Evolutionary conservation across 2,329 filamentous ascomycete genomes (phyloP).

Genomic region (Mycogone perniciosa): DNA sequence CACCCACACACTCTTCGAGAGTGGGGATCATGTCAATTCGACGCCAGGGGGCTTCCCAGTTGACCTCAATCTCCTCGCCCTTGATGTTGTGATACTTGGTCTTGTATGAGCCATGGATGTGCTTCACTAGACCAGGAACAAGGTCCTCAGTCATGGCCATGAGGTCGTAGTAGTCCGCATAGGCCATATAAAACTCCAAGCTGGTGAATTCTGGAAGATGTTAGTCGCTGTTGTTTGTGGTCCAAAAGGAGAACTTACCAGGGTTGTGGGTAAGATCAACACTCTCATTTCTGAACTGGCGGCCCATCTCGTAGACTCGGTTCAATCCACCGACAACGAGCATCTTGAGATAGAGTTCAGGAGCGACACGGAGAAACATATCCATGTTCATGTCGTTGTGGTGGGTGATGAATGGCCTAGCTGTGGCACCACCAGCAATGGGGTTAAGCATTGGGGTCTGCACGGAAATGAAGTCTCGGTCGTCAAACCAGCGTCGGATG

Average conservation of each 20-base stretch:
- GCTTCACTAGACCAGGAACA: conserved; percentile 81
- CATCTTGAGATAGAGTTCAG: conserved; percentile 96
- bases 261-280: conserved; percentile 74
- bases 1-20: conserved; percentile 80
- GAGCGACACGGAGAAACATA: conserved; percentile 90
- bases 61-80: conserved; percentile 82
- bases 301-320: conserved; percentile 91
- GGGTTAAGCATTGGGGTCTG: conserved; percentile 97
- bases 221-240: conserved; percentile 4
- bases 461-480: conserved; percentile 83
- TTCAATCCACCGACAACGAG: conserved; percentile 88
- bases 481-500: conserved; percentile 83
- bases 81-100: conserved; percentile 82
- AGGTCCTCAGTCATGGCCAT: conserved; percentile 81
- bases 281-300: conserved; percentile 91
- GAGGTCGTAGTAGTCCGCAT: conserved; percentile 83
- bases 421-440: conserved; percentile 91
- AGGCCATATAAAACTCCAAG: conserved; percentile 95
- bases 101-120: conserved; percentile 76
- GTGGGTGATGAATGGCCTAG: conserved; percentile 86
- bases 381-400: conserved; percentile 96
- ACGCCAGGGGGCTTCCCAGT: conserved; percentile 95
- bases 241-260: conserved; percentile 16
- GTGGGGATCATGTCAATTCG: conserved; percentile 84
- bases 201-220: conserved; percentile 76